phyloP scores from a whole-genome alignment of 169 alveolate genomes.

The Cryptosporidium xiaoi region DNA sequence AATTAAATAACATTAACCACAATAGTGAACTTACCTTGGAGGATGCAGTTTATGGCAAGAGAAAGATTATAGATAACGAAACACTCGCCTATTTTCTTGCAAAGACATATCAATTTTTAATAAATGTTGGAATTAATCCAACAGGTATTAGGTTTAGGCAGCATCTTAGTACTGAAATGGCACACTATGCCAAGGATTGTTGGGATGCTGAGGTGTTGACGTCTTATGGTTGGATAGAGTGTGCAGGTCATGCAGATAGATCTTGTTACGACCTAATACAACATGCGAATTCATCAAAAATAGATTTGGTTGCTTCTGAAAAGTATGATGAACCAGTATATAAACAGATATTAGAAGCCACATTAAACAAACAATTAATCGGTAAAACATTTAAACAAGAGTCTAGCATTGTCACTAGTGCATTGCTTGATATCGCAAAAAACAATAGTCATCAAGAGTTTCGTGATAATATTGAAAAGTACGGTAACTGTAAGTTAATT shows the following conservation, averaged over 20 bases:
- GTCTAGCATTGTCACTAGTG: conserved; percentile 70
- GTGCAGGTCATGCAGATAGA: conserved; percentile 98
- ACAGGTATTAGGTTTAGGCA: conserved; percentile 96
- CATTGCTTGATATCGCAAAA: conserved; percentile 76
- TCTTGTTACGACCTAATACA: conserved; percentile 92
- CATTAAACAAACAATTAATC: conserved; percentile 87
- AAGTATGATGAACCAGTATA: conserved; percentile 88
- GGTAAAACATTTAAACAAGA: conserved; percentile 90
- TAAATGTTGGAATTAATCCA: conserved; percentile 89
- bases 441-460: conserved; percentile 18
- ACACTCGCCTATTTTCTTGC: conserved; percentile 97
- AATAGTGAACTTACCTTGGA: conserved; percentile 84
- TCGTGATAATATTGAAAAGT: no score
- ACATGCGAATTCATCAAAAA: conserved; percentile 91
- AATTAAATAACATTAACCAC: conserved; percentile 77
- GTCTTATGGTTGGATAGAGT: conserved; percentile 97
- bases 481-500: background rate
- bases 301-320: conserved; percentile 91
- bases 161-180: conserved; percentile 97
- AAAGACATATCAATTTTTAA: conserved; percentile 92
- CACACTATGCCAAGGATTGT: conserved; percentile 98
- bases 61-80: conserved; percentile 89
- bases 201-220: conserved; percentile 99
- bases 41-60: conserved; percentile 90
- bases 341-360: conserved; percentile 83